Evolutionary conservation across 2,329 filamentous ascomycete species (phyloP), one percentile per base, ranked within the genome.

Genomic region (Aspergillus neoniger): DNA sequence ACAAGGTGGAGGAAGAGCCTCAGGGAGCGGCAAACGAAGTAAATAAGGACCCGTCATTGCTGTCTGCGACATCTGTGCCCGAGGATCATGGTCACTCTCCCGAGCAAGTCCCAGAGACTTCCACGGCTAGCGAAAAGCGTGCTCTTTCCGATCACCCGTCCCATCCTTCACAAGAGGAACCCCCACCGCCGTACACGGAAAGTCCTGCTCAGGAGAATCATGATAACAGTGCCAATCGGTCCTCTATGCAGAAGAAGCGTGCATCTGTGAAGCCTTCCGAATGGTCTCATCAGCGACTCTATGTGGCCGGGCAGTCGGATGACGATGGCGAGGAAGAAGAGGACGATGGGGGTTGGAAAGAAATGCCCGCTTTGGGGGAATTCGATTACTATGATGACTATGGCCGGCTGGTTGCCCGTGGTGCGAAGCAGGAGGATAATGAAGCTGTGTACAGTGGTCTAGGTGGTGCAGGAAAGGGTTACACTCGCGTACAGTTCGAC

Each of bases 331-430:
- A 85, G 12, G 78, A 83, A 30, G 80, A 85, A 10, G 86, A 86
- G 5, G 90, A 90, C n/a, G 88, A 72, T 50, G 64, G 80, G 1
- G 86, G 83, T 55, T 99, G 95, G 95, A 92, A 97, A 79, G 85
- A 87, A 2, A 99, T 99, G 95, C 95, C 94, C 1, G 88, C 95
- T 1, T 92, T 93, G 71, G 95, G 93, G 7, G 89, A 90, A 39
- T 96, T 95, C 74, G 94, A 98, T 76, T 90, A 96, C 67, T 99
- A 98, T 76, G 92, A 99, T 73, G 95, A 99, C 70, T 89, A 96
- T 74, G 91, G 96, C 67, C 91, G 86, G 66, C 83, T 99, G 28
- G 83, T 99, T 65, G 95, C 95, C 12, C 88, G 86, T 64, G 94
- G 96, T 68, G 89, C 89, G 60, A 81, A 84, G 41, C 86, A 89